Conservation (phyloP, 768 basidiomycete species). For the Tulasnella calospora region DNA sequence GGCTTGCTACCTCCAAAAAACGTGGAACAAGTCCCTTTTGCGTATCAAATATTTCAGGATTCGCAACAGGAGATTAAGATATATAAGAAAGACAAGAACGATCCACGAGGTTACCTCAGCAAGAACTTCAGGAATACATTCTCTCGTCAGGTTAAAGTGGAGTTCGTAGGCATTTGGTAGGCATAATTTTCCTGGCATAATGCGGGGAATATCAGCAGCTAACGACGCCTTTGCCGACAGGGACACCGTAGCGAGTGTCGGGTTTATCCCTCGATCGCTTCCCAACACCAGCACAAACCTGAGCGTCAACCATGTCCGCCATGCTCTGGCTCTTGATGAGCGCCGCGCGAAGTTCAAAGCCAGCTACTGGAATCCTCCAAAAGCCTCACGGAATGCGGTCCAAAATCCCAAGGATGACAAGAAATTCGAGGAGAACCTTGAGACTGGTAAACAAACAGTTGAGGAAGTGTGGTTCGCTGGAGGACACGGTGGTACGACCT, state of each 20-base stretch:
- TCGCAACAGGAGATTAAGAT: conserved; percentile 45
- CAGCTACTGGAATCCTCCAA: background rate
- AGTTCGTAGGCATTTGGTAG: conserved; percentile 76
- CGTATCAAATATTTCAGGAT: conserved; percentile 64
- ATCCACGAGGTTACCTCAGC: conserved; percentile 25
- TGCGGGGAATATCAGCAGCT: too few relatives aligned
- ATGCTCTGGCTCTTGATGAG: conserved; percentile 34
- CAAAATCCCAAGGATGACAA: background rate
- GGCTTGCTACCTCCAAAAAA: conserved; percentile 68
- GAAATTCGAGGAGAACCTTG: background rate
- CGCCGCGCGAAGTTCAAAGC: conserved; percentile 33
- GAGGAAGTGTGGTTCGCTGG: conserved; percentile 26
- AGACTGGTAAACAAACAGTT: background rate
- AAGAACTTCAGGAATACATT: conserved; percentile 69
- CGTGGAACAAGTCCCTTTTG: conserved; percentile 64
- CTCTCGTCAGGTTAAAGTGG: conserved; percentile 56
- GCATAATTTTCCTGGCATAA: conserved; percentile 22
- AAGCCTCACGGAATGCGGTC: too few relatives aligned
- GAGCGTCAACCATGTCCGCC: conserved; percentile 32
- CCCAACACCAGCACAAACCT: conserved; percentile 8
- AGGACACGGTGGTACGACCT: conserved; percentile 9
- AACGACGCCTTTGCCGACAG: background rate
- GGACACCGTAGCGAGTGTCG: conserved; percentile 24
- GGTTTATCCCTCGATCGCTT: conserved; percentile 17
- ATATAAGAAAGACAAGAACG: conserved; percentile 26